Conservation (phyloP, 2,329 filamentous ascomycete genomes). For the Endothia cerciana region DNA sequence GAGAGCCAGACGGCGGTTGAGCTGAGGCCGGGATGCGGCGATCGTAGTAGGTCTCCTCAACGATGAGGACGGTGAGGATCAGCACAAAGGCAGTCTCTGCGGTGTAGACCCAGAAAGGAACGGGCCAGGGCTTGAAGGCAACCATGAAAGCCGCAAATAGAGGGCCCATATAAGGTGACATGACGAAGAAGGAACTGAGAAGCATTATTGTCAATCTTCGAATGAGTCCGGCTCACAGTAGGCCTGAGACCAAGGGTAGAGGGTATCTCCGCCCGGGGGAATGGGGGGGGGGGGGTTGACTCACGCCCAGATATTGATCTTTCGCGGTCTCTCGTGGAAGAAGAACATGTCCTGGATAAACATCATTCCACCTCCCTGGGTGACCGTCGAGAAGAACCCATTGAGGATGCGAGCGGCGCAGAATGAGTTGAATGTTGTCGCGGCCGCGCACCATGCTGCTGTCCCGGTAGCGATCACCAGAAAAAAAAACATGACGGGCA, state of each 20-base stretch:
- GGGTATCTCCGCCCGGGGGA: not conserved
- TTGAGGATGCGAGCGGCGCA: constrained; percentile 53
- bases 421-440: constrained; percentile 49
- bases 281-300: constrained; percentile 25
- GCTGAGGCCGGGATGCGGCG: constrained; percentile 42
- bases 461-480: constrained; percentile 43
- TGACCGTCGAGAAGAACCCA: constrained; percentile 52
- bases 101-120: constrained; percentile 53
- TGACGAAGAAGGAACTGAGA: constrained; percentile 42
- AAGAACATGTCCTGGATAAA: constrained; percentile 64
- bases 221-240: too few species aligned
- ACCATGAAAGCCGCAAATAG: constrained; percentile 54
- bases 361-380: constrained; percentile 51
- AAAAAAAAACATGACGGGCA: constrained; percentile 50
- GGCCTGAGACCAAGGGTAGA: too few species aligned
- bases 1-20: constrained; percentile 41
- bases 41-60: constrained; percentile 56
- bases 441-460: constrained; percentile 49
- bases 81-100: constrained; percentile 44
- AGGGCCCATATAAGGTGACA: constrained; percentile 50
- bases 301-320: constrained; percentile 53
- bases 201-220: not conserved
- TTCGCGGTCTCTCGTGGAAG: constrained; percentile 58
- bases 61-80: constrained; percentile 44
- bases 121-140: constrained; percentile 48